Evolutionary conservation across 306 rosid species (phyloP), one percentile per base, ranked within the genome.

Genomic region (Boehmeria nivea): DNA sequence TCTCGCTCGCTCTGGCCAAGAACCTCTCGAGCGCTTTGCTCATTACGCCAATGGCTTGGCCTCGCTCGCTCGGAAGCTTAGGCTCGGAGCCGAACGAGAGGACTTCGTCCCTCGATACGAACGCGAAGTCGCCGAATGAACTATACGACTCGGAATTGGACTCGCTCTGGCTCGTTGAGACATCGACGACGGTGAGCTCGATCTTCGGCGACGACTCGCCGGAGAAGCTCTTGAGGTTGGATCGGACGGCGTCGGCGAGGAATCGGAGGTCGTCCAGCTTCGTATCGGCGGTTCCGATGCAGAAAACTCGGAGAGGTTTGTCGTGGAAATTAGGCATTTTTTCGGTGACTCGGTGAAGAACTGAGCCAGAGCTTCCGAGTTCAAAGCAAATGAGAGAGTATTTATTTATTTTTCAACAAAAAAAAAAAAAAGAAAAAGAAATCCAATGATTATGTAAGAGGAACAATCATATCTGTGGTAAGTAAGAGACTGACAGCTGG

Each of bases 241-340:
- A 80, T 39, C 77, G 91, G 59, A 91, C 75, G 2, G 83, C 70
- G 38, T 80, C 57, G 59, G 79, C 67, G 58, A 90, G 80, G 75
- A 80, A 90, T 12, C 63, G 82, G 72, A 87, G 93, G 64, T 91
- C 94, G 34, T 80, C 71, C 37, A 84, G 85, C 83, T 91, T 91
- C 23, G 96, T 76, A 66, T 91, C 95, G 39, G 87, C 73, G 18
- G 94, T 87, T 59, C 87, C 98, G 60, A 91, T 57, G 62, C 94
- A 84, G 65, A 84, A 80, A 47, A 91, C 85, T n/a, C 72, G 79
- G 66, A 38, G 73, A 27, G 39, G 34, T 43, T 66, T 56, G 36
- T 27, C 37, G 17, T 12, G 23, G 24, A 33, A 33, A 4, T 28
- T 15, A 12, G 65, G 46, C 88, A 77, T 83, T 54, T 25, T 43